Conservation (phyloP, 164 flowering plant species). For the Umbilicus rupestris region DNA sequence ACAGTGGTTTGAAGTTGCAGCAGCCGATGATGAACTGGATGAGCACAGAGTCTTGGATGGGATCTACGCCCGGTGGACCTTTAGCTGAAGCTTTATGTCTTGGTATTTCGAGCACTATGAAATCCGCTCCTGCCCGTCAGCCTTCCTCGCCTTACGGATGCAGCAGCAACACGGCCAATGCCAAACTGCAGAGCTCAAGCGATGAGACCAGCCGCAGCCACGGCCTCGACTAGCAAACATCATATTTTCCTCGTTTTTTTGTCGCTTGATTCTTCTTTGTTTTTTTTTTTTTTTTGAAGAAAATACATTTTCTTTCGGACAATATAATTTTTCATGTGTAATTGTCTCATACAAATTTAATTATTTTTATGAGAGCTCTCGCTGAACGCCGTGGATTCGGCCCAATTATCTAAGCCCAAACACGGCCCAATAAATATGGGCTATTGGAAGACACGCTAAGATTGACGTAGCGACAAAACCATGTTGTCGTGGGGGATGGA, state of each 20-base stretch:
- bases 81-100: constrained; percentile 67
- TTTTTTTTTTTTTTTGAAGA: neutral
- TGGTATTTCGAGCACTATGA: constrained; percentile 19
- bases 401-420: too few relatives aligned
- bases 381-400: too few relatives aligned
- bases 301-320: neutral
- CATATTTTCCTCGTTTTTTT: neutral
- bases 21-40: constrained; percentile 31
- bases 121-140: neutral
- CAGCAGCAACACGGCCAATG: constrained; percentile 15
- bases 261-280: neutral
- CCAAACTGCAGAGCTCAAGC: constrained; percentile 18
- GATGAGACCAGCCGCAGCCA: constrained; percentile 13
- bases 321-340: too few relatives aligned
- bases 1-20: constrained; percentile 7
- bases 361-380: too few relatives aligned
- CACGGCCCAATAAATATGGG: too few relatives aligned
- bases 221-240: constrained; percentile 9
- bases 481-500: too few relatives aligned
- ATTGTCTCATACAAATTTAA: too few relatives aligned
- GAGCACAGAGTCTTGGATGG: constrained; percentile 33
- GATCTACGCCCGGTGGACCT: constrained; percentile 66
- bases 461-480: too few relatives aligned
- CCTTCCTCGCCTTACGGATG: constrained; percentile 18
- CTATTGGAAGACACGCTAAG: too few relatives aligned